Conservation (phyloP, 2,329 filamentous ascomycete genomes). For the Colletotrichum sp. region DNA sequence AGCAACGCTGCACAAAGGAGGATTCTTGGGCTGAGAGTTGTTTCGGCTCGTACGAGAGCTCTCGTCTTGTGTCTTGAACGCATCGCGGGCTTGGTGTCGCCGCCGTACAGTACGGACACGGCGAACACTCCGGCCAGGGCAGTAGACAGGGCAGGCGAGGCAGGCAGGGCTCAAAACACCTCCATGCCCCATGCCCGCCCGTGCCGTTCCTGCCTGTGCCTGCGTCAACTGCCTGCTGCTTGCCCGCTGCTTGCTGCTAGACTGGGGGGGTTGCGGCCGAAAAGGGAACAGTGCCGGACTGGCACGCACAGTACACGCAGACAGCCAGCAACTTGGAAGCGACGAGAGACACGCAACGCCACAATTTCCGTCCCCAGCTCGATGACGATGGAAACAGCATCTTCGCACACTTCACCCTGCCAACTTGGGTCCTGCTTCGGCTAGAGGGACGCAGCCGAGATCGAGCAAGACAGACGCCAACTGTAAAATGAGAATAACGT, state of each 20-base stretch:
- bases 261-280: background rate
- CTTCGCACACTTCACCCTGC: background rate
- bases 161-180: background rate
- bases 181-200: background rate
- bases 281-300: background rate
- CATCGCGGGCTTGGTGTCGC: background rate
- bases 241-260: background rate
- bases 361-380: slow-evolving; percentile 20
- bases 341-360: slow-evolving; percentile 15
- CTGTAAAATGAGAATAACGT: background rate
- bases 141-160: background rate
- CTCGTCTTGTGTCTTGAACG: background rate
- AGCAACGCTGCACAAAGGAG: background rate
- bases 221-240: slow-evolving; percentile 1
- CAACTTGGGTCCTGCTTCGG: background rate
- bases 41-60: slow-evolving; percentile 3
- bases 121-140: background rate
- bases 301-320: background rate
- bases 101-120: background rate
- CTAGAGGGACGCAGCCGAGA: background rate
- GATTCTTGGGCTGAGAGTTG: background rate
- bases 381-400: slow-evolving; percentile 14
- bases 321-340: background rate
- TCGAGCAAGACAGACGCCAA: background rate
- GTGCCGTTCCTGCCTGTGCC: slow-evolving; percentile 3